A percentile compares a stretch with the other conserved stretches of the same genome.
Conservation (phyloP, 2,329 filamentous ascomycete genomes). For the Pseudomassariella vexata region DNA sequence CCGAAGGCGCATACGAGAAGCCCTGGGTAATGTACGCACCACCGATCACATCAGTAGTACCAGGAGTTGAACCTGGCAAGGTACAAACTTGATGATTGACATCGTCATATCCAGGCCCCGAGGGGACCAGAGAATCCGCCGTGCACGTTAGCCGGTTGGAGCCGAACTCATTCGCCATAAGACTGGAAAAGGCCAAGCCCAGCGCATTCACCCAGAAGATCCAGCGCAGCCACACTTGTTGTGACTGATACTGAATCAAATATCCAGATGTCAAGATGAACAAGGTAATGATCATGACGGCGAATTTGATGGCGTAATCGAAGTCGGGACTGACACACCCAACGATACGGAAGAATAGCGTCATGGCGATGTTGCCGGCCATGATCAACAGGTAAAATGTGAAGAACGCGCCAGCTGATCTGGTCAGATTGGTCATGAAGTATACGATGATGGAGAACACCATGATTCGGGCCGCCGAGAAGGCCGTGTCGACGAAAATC, state of each 20-base stretch:
- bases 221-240: slow-evolving; percentile 75
- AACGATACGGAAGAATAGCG: slow-evolving; percentile 69
- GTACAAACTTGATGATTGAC: slow-evolving; percentile 78
- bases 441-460: slow-evolving; percentile 72
- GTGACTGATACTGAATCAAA: slow-evolving; percentile 70
- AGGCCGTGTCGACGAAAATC: slow-evolving; percentile 71
- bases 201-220: slow-evolving; percentile 73
- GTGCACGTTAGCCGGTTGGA: slow-evolving; percentile 64
- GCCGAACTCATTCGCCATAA: slow-evolving; percentile 87
- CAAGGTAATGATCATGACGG: slow-evolving; percentile 72
- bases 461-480: slow-evolving; percentile 64
- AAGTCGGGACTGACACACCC: slow-evolving; percentile 75
- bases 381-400: slow-evolving; percentile 69
- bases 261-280: slow-evolving; percentile 79
- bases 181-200: slow-evolving; percentile 66
- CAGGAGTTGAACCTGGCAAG: slow-evolving; percentile 63
- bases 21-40: slow-evolving; percentile 61
- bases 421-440: slow-evolving; percentile 66
- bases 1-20: slow-evolving; percentile 59
- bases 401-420: slow-evolving; percentile 73
- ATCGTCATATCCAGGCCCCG: slow-evolving; percentile 62
- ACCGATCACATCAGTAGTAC: slow-evolving; percentile 59
- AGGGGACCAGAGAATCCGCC: slow-evolving; percentile 62
- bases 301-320: slow-evolving; percentile 79
- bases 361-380: slow-evolving; percentile 66